Evolutionary conservation across 2,329 filamentous ascomycete genomes (phyloP).

Genomic region (Triangularia verruculosa): DNA sequence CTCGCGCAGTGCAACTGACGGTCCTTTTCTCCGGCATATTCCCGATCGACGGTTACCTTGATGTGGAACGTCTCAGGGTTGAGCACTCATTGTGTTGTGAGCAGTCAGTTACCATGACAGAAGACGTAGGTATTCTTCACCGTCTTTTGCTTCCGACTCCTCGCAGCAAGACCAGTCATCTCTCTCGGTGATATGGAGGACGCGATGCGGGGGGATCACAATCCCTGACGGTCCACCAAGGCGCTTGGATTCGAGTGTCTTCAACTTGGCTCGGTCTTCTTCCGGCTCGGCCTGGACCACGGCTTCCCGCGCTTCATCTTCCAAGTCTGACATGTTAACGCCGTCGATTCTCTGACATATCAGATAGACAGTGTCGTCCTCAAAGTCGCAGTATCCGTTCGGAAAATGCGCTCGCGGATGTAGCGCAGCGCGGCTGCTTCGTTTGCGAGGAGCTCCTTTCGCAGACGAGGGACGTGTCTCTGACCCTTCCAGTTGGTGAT

Average conservation of each 20-base stretch:
- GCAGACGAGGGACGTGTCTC: constrained; percentile 31
- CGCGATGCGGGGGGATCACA: constrained; percentile 33
- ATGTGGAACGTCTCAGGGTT: constrained; percentile 29
- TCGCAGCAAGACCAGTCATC: constrained; percentile 27
- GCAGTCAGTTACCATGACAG: constrained; percentile 30
- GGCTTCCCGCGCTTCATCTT: constrained; percentile 25
- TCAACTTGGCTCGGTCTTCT: constrained; percentile 21
- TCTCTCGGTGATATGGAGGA: constrained; percentile 26
- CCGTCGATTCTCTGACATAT: constrained; percentile 33
- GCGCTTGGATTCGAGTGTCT: constrained; percentile 28
- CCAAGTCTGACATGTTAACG: constrained; percentile 31
- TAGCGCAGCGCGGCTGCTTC: constrained; percentile 31
- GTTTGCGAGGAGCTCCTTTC: constrained; percentile 31
- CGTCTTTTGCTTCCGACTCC: constrained; percentile 12
- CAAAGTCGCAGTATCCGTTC: constrained; percentile 28
- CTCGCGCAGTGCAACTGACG: constrained; percentile 28
- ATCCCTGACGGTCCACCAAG: constrained; percentile 34
- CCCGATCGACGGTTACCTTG: constrained; percentile 31
- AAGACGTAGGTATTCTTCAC: constrained; percentile 28
- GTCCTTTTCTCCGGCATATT: constrained; percentile 28
- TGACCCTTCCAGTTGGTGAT: constrained; percentile 27
- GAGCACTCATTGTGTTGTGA: constrained; percentile 26
- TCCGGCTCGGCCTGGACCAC: constrained; percentile 25
- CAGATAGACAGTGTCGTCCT: constrained; percentile 33
- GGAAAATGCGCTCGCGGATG: constrained; percentile 29